These are phyloP conservation scores for Pharnaceum exiguum DNA, from an alignment of 148 eudicot genomes.

Conservation along the genomic window DNA sequence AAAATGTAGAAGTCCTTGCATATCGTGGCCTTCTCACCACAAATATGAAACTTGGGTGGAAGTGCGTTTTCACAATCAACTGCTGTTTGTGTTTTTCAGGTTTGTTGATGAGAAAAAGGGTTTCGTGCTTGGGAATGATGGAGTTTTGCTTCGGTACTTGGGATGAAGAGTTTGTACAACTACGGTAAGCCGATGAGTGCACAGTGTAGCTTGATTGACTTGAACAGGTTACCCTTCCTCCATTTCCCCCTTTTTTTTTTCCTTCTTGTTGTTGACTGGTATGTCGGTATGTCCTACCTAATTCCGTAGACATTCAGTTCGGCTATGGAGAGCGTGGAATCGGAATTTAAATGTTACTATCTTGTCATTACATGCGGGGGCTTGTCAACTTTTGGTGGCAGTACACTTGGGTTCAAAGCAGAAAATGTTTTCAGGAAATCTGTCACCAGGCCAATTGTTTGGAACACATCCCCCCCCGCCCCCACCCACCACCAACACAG, in stretches of 20 bases:
- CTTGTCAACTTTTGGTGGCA: too few species aligned
- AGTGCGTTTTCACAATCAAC: not conserved
- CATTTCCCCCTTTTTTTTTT: not conserved
- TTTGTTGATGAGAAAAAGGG: conserved; percentile 79
- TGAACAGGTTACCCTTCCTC: not conserved
- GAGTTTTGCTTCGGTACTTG: conserved; percentile 89
- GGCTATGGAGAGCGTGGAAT: too few species aligned
- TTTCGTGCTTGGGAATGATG: conserved; percentile 95
- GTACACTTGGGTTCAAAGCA: too few species aligned
- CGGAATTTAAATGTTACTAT: too few species aligned
- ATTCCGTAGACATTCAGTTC: too few species aligned
- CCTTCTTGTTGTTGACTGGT: not conserved
- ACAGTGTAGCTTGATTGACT: not conserved
- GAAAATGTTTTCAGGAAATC: too few species aligned
- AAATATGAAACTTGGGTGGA: not conserved
- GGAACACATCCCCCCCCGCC: too few species aligned
- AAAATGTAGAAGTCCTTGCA: too few species aligned
- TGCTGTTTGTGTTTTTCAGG: conserved; percentile 42
- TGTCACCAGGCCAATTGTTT: too few species aligned
- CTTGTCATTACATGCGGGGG: too few species aligned
- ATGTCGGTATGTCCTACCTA: too few species aligned
- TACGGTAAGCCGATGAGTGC: conserved; percentile 1
- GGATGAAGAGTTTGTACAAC: conserved; percentile 39
- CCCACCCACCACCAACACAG: too few species aligned
- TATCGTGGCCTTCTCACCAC: not conserved